Evolutionary conservation across 805 yeast genomes (phyloP), one percentile per base, ranked within the genome.

Genomic region (Candida pseudofarinosa): DNA sequence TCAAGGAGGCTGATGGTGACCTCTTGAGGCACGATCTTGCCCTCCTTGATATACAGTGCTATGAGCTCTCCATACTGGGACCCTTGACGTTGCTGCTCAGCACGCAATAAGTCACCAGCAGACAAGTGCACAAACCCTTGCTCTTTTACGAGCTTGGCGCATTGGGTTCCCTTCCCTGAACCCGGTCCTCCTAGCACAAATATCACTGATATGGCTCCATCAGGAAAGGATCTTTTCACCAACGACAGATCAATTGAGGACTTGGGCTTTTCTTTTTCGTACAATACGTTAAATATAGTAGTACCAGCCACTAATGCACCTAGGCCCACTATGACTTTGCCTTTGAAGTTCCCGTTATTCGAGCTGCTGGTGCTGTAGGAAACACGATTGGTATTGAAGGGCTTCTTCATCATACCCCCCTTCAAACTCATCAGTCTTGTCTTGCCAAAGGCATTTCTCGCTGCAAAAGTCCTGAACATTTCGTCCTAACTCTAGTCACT

Each of bases 101-200:
- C 96, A 56, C 99, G 79, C 52, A 91, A 74, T 53, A 93, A 76
- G 62, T 91, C 99, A 38, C 99, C 99, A n/a, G 99, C 99, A 32
- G 95, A 82, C 35, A 91, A 69, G 60, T 91, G 99, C 26, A 85
- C 83, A 63, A 90, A 93, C 14, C 83, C 81, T 60, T 79, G 85
- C 54, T 89, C 87, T 16, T 76, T 66, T 35, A 91, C 97, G 43
- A 91, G 74, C 58, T 80, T 86, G 26, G 83, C 84, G 71, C 97
- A 88, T 66, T 91, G 99, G 1, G 99, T 91, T 44, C 99, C 98
- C 61, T 93, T 93, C 35, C 99, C 98, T 20, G 96, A 87, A 16
- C 98, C 98, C 4, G 98, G 98, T 3, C 98, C 98, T 35, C 99
- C 99, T 26, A 91, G 77, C 15, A 91, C 97, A 62, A 88, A 91